These are phyloP conservation scores for Croton laevigatus DNA, from an alignment of 441 rosid genomes.

Conservation along the genomic window DNA sequence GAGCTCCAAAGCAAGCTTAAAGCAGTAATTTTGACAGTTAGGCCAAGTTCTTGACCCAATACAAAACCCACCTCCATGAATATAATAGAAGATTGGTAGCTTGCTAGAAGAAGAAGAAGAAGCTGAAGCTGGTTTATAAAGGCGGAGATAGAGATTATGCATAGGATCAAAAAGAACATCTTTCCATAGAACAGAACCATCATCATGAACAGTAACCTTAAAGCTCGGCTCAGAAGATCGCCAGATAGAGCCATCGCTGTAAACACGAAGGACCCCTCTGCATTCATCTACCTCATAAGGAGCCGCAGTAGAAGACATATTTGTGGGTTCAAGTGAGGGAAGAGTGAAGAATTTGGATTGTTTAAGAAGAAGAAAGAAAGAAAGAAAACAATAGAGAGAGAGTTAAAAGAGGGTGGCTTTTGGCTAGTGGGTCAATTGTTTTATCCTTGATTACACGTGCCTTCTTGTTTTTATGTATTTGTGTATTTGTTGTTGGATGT, in stretches of 20 bases:
- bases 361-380: background rate
- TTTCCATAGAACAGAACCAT: conserved; percentile 50
- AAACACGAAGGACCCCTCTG: conserved; percentile 57
- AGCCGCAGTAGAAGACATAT: conserved; percentile 27
- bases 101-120: conserved; percentile 26
- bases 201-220: conserved; percentile 36
- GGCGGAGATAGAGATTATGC: conserved; percentile 41
- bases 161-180: conserved; percentile 40
- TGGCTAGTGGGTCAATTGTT: background rate
- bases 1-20: conserved; percentile 45
- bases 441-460: background rate
- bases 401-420: conserved; percentile 26
- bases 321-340: background rate
- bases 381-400: conserved; percentile 22
- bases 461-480: conserved; percentile 13
- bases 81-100: conserved; percentile 54
- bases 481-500: background rate
- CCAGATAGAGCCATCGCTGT: conserved; percentile 53
- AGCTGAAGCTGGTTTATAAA: conserved; percentile 42
- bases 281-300: conserved; percentile 52
- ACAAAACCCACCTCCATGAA: conserved; percentile 71
- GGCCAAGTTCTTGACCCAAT: conserved; percentile 68
- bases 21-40: conserved; percentile 57
- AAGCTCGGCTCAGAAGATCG: conserved; percentile 54
- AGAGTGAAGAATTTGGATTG: conserved; percentile 2